These are phyloP conservation scores for Penicillium sp. DNA, from an alignment of 2,329 filamentous ascomycete genomes.

Conservation along the genomic window DNA sequence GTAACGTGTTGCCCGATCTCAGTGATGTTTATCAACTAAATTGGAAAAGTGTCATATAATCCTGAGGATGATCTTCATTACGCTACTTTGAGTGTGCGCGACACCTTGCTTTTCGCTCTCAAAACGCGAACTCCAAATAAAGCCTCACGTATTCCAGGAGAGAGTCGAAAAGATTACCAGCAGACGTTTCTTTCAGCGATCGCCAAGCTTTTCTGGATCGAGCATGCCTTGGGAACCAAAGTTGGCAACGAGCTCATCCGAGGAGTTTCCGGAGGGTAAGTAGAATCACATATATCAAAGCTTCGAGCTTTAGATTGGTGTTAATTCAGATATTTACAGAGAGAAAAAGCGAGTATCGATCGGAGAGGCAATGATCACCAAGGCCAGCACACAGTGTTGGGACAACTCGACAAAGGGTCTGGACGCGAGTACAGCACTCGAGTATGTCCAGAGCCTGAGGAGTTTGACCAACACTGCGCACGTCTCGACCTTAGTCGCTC, in stretches of 20 bases:
- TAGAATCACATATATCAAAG: background rate
- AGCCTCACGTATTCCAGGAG: slow-evolving; percentile 58
- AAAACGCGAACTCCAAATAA: slow-evolving; percentile 66
- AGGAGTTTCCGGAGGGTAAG: slow-evolving; percentile 63
- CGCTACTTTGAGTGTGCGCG: slow-evolving; percentile 70
- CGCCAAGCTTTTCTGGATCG: slow-evolving; percentile 69
- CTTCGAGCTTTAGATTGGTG: too few species aligned
- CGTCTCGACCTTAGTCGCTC: slow-evolving; percentile 63
- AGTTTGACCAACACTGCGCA: slow-evolving; percentile 63
- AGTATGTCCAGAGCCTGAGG: slow-evolving; percentile 68
- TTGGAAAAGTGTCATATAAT: slow-evolving; percentile 64
- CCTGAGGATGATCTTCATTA: slow-evolving; percentile 77
- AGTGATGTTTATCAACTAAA: slow-evolving; percentile 9
- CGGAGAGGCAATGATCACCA: slow-evolving; percentile 70
- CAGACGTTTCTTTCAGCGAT: slow-evolving; percentile 64
- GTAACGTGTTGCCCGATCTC: slow-evolving; percentile 13
- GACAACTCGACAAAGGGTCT: slow-evolving; percentile 73
- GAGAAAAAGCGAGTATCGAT: slow-evolving; percentile 79
- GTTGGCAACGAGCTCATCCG: slow-evolving; percentile 73
- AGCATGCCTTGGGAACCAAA: slow-evolving; percentile 69
- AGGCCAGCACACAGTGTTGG: slow-evolving; percentile 69
- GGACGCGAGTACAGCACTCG: slow-evolving; percentile 69
- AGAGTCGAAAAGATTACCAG: slow-evolving; percentile 60
- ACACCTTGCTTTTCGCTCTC: slow-evolving; percentile 71
- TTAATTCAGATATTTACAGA: background rate